Conservation (phyloP, 1,284 basidiomycete species). For the Anthracocystis panici-leucophaei region DNA sequence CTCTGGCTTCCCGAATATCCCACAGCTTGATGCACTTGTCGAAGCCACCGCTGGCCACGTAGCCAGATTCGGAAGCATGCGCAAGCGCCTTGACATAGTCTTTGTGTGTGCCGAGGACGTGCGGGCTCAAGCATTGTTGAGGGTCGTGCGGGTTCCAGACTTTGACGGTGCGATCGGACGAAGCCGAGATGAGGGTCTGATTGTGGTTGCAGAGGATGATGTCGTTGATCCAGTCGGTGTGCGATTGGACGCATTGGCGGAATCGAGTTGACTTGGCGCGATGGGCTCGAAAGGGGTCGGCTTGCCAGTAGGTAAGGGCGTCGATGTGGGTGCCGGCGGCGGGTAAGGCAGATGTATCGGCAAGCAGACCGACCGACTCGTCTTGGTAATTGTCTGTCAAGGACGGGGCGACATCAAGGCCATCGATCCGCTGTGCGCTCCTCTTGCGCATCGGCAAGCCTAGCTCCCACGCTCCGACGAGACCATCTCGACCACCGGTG, state of each 20-base stretch:
- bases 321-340: conserved; percentile 14
- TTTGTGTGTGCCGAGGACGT: conserved; percentile 83
- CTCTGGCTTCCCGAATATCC: conserved; percentile 71
- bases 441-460: conserved; percentile 75
- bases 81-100: conserved; percentile 88
- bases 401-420: conserved; percentile 12
- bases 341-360: conserved; percentile 27
- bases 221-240: conserved; percentile 95
- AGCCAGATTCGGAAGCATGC: conserved; percentile 53
- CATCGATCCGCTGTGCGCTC: conserved; percentile 16
- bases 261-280: conserved; percentile 34
- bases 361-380: conserved; percentile 28
- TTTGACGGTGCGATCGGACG: conserved; percentile 93
- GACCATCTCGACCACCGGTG: conserved; percentile 90
- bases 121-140: conserved; percentile 74
- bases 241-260: conserved; percentile 63
- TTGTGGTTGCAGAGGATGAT: conserved; percentile 91
- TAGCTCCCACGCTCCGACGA: conserved; percentile 91
- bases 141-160: conserved; percentile 89
- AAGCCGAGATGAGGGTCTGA: conserved; percentile 93
- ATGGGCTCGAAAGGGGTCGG: conserved; percentile 40
- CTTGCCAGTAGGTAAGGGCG: conserved; percentile 41
- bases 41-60: conserved; percentile 88
- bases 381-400: conserved; percentile 18
- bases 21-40: conserved; percentile 93